phyloP scores from a whole-genome alignment of 495 filamentous ascomycete species.

The Hypoxylon perforatum region DNA sequence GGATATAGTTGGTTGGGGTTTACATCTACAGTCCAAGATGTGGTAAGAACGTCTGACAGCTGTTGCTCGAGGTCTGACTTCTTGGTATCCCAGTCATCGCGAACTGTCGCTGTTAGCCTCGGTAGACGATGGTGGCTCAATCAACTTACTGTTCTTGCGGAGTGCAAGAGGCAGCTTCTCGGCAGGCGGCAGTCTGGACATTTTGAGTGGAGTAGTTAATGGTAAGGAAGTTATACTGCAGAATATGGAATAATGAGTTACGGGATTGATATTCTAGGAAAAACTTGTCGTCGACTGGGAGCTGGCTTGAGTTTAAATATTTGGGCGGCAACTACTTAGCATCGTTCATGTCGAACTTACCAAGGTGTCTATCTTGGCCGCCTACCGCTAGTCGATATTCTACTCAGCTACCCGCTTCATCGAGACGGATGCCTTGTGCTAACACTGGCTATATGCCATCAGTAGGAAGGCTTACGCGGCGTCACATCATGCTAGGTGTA shows the following conservation, averaged over 20 bases:
- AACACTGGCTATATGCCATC: slow-evolving; percentile 1
- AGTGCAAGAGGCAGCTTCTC: slow-evolving; percentile 65
- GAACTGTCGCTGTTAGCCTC: slow-evolving; percentile 49
- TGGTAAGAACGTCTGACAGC: slow-evolving; percentile 55
- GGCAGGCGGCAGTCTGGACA: slow-evolving; percentile 55
- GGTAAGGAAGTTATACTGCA: not conserved
- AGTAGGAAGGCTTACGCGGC: not conserved
- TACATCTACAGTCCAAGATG: slow-evolving; percentile 60
- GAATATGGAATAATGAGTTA: not conserved
- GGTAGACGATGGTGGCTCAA: not conserved
- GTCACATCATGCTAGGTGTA: not conserved
- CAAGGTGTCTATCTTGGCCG: not conserved
- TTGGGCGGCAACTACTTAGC: not conserved
- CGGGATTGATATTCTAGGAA: not conserved
- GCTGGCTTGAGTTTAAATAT: slow-evolving; percentile 6
- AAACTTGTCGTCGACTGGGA: not conserved
- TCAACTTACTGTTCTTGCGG: slow-evolving; percentile 60
- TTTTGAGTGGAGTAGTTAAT: slow-evolving; percentile 31
- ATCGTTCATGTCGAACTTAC: no score
- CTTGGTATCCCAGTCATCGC: slow-evolving; percentile 63
- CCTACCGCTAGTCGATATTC: slow-evolving; percentile 1
- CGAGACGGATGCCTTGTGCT: slow-evolving; percentile 14
- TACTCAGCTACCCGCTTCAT: not conserved
- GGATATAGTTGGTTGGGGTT: slow-evolving; percentile 59
- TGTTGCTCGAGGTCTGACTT: slow-evolving; percentile 55